Evolutionary conservation across 179 eudicot genomes (phyloP).

Genomic region (Heliamphora pulchella): DNA sequence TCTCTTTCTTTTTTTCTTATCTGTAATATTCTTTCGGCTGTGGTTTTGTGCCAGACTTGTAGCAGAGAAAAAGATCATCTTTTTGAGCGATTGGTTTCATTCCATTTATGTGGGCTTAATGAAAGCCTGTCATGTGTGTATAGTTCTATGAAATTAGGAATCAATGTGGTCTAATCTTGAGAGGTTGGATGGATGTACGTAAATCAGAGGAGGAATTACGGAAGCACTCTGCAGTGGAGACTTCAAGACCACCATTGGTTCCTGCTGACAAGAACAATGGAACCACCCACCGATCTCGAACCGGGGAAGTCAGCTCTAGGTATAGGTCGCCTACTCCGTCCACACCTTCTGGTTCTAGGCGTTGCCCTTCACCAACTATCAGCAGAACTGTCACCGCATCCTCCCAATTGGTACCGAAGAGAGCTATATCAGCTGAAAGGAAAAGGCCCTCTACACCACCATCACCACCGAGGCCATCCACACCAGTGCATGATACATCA

Average conservation of each 20-base stretch:
- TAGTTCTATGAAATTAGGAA: slow-evolving; percentile 26
- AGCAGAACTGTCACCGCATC: slow-evolving; percentile 38
- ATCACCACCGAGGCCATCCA: slow-evolving; percentile 51
- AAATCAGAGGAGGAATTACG: slow-evolving; percentile 41
- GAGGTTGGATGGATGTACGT: slow-evolving; percentile 71
- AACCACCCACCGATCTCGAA: slow-evolving; percentile 42
- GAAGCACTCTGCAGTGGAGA: slow-evolving; percentile 48
- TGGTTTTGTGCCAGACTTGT: slow-evolving; percentile 53
- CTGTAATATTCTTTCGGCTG: slow-evolving; percentile 23
- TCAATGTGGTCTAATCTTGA: slow-evolving; percentile 49
- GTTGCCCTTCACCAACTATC: slow-evolving; percentile 59
- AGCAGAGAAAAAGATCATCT: slow-evolving; percentile 34
- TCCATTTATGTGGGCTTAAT: slow-evolving; percentile 13
- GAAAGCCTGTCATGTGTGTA: slow-evolving; percentile 30
- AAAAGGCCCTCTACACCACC: slow-evolving; percentile 69
- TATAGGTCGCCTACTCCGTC: slow-evolving; percentile 61
- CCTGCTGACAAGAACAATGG: slow-evolving; percentile 64
- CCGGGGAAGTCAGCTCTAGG: slow-evolving; percentile 73
- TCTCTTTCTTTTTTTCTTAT: slow-evolving; percentile 14
- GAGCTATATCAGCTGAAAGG: slow-evolving; percentile 85
- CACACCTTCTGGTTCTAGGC: slow-evolving; percentile 36
- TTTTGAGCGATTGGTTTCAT: slow-evolving; percentile 27
- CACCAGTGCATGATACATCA: slow-evolving; percentile 61
- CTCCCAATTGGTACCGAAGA: slow-evolving; percentile 43
- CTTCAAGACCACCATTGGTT: slow-evolving; percentile 42